Percentiles rank a stretch among this genome's conserved stretches.
These are phyloP conservation scores for Ramalina intermedia DNA, from an alignment of 495 filamentous ascomycete species.

Conservation along the genomic window DNA sequence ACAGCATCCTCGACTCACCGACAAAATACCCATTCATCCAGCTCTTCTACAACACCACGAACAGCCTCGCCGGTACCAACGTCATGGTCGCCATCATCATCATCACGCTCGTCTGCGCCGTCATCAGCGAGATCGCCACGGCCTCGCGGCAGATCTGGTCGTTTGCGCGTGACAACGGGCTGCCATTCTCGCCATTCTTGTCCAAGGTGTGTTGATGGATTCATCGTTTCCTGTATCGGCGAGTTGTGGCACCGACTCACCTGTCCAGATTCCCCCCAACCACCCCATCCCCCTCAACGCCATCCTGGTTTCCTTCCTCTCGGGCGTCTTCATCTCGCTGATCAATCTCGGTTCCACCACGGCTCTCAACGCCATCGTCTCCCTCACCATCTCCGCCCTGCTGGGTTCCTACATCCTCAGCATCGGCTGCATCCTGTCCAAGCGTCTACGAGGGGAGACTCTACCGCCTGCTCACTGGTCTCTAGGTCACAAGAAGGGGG, in stretches of 20 bases:
- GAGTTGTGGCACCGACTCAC: too few relatives aligned
- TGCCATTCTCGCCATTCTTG: conserved; percentile 33
- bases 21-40: conserved; percentile 40
- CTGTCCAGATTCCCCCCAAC: conserved; percentile 9
- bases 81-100: conserved; percentile 37
- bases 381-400: conserved; percentile 23
- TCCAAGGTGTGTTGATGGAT: conserved; percentile 7
- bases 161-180: conserved; percentile 40
- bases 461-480: conserved; percentile 29
- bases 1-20: conserved; percentile 24
- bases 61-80: conserved; percentile 29
- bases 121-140: conserved; percentile 40
- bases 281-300: conserved; percentile 40
- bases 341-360: conserved; percentile 45
- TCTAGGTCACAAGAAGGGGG: conserved; percentile 25
- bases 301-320: conserved; percentile 29
- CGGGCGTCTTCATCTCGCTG: conserved; percentile 21
- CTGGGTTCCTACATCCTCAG: conserved; percentile 30
- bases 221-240: too few relatives aligned
- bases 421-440: conserved; percentile 29
- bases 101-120: conserved; percentile 32
- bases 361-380: conserved; percentile 36
- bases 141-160: conserved; percentile 44
- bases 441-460: conserved; percentile 25
- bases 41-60: conserved; percentile 36